Conservation (phyloP, 495 filamentous ascomycete species). For the Cryomyces minteri region DNA sequence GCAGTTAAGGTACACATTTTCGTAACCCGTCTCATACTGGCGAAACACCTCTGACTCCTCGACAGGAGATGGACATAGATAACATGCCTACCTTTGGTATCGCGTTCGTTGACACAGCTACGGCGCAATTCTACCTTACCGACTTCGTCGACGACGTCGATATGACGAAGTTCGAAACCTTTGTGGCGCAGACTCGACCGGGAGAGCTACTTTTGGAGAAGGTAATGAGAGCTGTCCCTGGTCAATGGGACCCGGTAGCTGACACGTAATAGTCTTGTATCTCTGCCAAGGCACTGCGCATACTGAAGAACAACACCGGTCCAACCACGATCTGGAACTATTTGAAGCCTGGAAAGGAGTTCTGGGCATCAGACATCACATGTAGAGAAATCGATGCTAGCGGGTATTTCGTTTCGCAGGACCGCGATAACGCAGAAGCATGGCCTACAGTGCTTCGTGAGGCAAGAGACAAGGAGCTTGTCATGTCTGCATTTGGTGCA, state of each 20-base stretch:
- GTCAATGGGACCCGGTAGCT: background rate
- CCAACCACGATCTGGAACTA: constrained; percentile 94
- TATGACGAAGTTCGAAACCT: constrained; percentile 94
- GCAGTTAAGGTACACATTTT: constrained; percentile 49
- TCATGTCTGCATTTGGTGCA: constrained; percentile 88
- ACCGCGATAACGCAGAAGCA: constrained; percentile 40
- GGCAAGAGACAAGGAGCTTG: constrained; percentile 57
- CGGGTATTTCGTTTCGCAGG: constrained; percentile 56
- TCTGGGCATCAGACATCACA: constrained; percentile 73
- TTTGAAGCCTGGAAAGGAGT: constrained; percentile 73
- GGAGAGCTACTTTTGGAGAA: constrained; percentile 87
- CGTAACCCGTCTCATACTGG: constrained; percentile 4
- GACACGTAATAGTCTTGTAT: constrained; percentile 31
- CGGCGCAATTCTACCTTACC: constrained; percentile 83
- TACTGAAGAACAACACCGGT: constrained; percentile 85
- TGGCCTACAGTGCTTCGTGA: constrained; percentile 69
- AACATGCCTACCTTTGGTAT: constrained; percentile 75
- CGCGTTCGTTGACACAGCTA: constrained; percentile 89
- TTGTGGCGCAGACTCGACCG: constrained; percentile 83
- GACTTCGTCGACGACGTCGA: constrained; percentile 86
- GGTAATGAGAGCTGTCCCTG: background rate
- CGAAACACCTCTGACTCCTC: constrained; percentile 13
- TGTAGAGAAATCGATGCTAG: constrained; percentile 65
- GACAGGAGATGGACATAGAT: constrained; percentile 48
- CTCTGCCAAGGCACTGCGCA: constrained; percentile 78